Conservation (phyloP, 768 basidiomycete species). For the Lactarius evosmus region DNA sequence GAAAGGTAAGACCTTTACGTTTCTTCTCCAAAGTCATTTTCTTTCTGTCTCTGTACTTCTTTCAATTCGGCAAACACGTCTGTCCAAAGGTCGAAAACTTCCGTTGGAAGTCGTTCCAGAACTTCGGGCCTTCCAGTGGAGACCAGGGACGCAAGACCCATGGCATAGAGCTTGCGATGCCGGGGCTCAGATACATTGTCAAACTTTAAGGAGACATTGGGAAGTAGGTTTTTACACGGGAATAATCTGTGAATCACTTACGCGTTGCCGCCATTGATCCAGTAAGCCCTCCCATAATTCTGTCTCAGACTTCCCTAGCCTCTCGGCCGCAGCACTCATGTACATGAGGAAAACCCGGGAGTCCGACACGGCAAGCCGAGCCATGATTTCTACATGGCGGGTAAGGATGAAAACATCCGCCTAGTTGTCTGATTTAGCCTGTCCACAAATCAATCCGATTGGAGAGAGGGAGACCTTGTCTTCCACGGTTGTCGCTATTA, state of each 20-base stretch:
- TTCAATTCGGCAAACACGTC: slow-evolving; percentile 87
- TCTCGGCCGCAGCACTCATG: slow-evolving; percentile 56
- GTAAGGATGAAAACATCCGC: slow-evolving; percentile 48
- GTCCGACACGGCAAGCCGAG: slow-evolving; percentile 69
- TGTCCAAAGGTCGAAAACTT: slow-evolving; percentile 83
- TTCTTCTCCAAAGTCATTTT: slow-evolving; percentile 23
- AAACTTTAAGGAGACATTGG: slow-evolving; percentile 51
- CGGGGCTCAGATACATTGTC: slow-evolving; percentile 88
- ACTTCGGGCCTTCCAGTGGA: slow-evolving; percentile 73
- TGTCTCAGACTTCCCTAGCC: slow-evolving; percentile 46
- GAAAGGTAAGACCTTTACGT: slow-evolving; percentile 10
- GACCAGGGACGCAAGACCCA: slow-evolving; percentile 75
- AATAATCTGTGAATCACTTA: slow-evolving; percentile 34
- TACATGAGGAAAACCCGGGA: slow-evolving; percentile 66
- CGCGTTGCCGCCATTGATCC: slow-evolving; percentile 82
- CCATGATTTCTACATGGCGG: slow-evolving; percentile 69
- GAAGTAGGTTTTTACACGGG: neutral
- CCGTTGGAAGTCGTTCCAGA: slow-evolving; percentile 63
- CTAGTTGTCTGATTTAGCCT: slow-evolving; percentile 31
- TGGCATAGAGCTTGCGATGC: slow-evolving; percentile 77
- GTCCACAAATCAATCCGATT: slow-evolving; percentile 16
- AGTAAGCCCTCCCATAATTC: slow-evolving; percentile 63
- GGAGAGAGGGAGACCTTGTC: slow-evolving; percentile 52
- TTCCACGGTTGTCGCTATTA: slow-evolving; percentile 58
- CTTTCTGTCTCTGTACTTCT: slow-evolving; percentile 48